Base-by-base conservation (phyloP, 2,329 filamentous ascomycete genomes). In the Ophiocordyceps unilateralis region DNA sequence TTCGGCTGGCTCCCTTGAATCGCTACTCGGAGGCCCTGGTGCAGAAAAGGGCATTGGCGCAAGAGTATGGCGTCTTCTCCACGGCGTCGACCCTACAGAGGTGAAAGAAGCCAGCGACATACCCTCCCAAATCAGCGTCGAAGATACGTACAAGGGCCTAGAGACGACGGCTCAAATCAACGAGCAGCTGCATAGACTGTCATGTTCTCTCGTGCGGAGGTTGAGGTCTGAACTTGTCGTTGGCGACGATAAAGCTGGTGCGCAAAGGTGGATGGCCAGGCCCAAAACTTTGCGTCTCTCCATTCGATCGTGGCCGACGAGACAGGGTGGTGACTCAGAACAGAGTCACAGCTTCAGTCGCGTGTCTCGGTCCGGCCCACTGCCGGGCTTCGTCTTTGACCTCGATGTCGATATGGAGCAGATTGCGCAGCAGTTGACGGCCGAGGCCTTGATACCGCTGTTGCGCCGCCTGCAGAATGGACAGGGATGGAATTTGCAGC, bases 111-210 rank as follows among this genome's bases (percentile, higher is more conserved):
- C 78, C 2, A 75, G 74, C 50, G 73, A 78, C 39, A 61, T 93
- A 1, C 89, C 89, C 0, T 78, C 76, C 1, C 88, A 95, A 59
- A 93, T 96, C 56, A 91, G 85, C 58, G 91, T 96, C 48, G 89
- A 96, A 56, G 88, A 96, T 60, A 91, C 86, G 15, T 96, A 93
- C 57, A 71, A 75, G 21, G 76, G 78, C 15, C 65, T 94, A 1
- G 74, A 81, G 50, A 77, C 69, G 0, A 56, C 81, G 42, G 59
- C 74, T 1, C 70, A 78, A 45, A 76, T 93, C 24, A 62, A 66
- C 37, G 74, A 73, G 48, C 81, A 93, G 59, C 65, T 95, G 36
- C 60, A 65, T n/a, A 69, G 74, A 46, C 64, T 95, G 2, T 70
- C 81, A 0, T 67, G 65, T 12, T 86, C 82, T 49, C 66, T 96